phyloP scores from a whole-genome alignment of 768 basidiomycete genomes.

The Lenzites betulinus region DNA sequence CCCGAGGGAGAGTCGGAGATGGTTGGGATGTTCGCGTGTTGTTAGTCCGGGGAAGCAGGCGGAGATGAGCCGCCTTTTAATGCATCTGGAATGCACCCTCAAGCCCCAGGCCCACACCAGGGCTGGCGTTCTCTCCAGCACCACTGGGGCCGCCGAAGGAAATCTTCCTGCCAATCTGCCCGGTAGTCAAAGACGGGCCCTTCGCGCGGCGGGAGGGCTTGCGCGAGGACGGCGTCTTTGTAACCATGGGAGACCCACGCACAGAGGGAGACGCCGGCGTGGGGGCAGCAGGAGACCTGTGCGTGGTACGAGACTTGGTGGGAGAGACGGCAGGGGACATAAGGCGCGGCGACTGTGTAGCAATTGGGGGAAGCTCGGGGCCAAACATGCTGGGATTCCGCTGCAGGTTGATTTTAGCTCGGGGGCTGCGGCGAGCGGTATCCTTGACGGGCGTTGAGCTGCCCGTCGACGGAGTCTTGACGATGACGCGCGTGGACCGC shows the following conservation, averaged over 20 bases:
- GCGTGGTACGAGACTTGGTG: constrained; percentile 31
- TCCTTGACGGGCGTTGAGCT: constrained; percentile 26
- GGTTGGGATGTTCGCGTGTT: neutral
- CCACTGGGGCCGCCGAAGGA: constrained; percentile 60
- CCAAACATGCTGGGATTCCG: constrained; percentile 71
- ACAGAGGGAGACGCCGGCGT: constrained; percentile 8
- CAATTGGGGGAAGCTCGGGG: constrained; percentile 53
- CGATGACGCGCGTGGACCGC: constrained; percentile 27
- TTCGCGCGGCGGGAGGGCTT: constrained; percentile 55
- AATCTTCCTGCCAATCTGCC: constrained; percentile 55
- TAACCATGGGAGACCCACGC: neutral
- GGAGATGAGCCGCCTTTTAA: constrained; percentile 35
- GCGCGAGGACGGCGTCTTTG: constrained; percentile 29
- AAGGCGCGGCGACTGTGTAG: constrained; percentile 20
- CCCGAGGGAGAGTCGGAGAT: neutral
- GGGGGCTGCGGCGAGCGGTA: constrained; percentile 23
- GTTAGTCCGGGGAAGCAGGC: neutral
- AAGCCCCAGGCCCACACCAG: constrained; percentile 42
- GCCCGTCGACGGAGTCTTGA: constrained; percentile 1
- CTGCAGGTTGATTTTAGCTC: constrained; percentile 46
- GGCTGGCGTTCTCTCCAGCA: constrained; percentile 36
- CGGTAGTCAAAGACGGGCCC: constrained; percentile 33
- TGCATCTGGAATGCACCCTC: constrained; percentile 76
- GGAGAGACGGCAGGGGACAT: constrained; percentile 12
- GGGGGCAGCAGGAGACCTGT: neutral